Evolutionary conservation across 352 stramenopile genomes (phyloP).

Genomic region (Pythium vanterpoolii): DNA sequence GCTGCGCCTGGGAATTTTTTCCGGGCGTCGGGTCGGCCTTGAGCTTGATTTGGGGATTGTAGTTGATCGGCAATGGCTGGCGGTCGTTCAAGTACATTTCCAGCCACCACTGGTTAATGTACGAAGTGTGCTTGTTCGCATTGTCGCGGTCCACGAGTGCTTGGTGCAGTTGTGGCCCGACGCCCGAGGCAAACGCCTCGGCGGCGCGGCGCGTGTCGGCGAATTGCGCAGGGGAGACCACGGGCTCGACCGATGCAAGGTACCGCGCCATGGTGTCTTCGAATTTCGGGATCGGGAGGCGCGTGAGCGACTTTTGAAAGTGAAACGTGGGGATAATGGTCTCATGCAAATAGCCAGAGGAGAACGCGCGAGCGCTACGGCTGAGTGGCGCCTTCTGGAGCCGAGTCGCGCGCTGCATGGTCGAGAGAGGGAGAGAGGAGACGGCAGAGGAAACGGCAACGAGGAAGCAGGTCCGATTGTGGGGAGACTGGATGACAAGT

Average conservation of each 20-base stretch:
- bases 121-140: conserved; percentile 83
- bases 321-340: conserved; percentile 87
- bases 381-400: conserved; percentile 10
- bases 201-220: conserved; percentile 53
- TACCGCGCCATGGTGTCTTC: conserved; percentile 83
- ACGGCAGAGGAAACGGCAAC: background rate
- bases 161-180: conserved; percentile 64
- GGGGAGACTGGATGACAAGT: background rate
- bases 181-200: conserved; percentile 47
- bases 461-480: background rate
- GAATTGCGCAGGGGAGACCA: conserved; percentile 56
- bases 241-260: conserved; percentile 68
- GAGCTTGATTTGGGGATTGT: conserved; percentile 90
- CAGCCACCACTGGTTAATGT: conserved; percentile 92
- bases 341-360: conserved; percentile 73
- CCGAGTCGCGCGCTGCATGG: conserved; percentile 29
- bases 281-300: conserved; percentile 85
- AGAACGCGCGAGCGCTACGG: conserved; percentile 19
- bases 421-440: background rate
- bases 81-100: conserved; percentile 91
- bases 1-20: conserved; percentile 85
- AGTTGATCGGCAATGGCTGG: conserved; percentile 86
- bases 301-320: conserved; percentile 84
- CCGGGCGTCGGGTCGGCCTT: conserved; percentile 74
- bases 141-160: conserved; percentile 77